Conservation (phyloP, 2,329 filamentous ascomycete species). For the Trichoderma aggressivum region DNA sequence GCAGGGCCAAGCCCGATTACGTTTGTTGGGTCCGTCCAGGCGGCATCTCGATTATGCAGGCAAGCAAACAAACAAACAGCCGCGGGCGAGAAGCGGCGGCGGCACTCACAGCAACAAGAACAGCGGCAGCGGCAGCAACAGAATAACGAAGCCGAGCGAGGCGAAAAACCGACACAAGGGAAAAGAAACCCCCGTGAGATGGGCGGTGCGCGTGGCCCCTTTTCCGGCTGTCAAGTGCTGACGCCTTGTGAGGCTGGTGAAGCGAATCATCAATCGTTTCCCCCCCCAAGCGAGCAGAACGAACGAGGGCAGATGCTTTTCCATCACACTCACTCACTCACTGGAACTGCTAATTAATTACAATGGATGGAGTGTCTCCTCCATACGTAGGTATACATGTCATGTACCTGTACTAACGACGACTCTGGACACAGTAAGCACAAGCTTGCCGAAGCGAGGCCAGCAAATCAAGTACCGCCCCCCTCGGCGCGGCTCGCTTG, state of each 20-base stretch:
- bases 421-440: constrained; percentile 7
- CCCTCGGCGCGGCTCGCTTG: constrained; percentile 4
- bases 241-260: constrained; percentile 5
- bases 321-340: not conserved
- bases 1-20: not conserved
- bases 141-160: not conserved
- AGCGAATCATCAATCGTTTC: not conserved
- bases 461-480: constrained; percentile 7
- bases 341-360: not conserved
- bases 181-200: not conserved
- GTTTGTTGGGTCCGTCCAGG: not conserved
- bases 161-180: not conserved
- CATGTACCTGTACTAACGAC: too few relatives aligned
- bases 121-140: not conserved
- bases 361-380: not conserved
- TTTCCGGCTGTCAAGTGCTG: not conserved
- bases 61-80: not conserved
- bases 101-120: not conserved
- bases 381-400: too few relatives aligned
- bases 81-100: not conserved
- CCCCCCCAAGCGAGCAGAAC: not conserved
- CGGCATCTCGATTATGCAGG: not conserved
- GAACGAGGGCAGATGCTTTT: not conserved
- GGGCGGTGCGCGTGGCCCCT: constrained; percentile 6
- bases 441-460: not conserved